Evolutionary conservation across 2,329 filamentous ascomycete genomes (phyloP), one percentile per base, ranked within the genome.

Genomic region (Ciborinia camelliae): DNA sequence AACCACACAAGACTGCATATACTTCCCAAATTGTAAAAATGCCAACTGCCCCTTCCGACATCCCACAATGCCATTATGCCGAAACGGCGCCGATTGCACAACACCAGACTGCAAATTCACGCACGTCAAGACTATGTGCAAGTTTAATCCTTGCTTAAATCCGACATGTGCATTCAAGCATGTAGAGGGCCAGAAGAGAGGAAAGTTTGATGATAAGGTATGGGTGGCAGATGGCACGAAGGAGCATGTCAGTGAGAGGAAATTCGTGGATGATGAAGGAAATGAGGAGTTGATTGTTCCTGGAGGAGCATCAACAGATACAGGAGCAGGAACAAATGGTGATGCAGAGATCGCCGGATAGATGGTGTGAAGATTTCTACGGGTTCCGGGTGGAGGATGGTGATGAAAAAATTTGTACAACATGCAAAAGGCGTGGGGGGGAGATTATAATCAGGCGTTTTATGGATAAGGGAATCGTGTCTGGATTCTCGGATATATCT

Each of bases 1-100:
- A 78, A 84, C 87, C 66, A 90, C 95, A 76, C 87, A 90, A 76
- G 89, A 96, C 73, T 97, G 93, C 85, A 91, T 90, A 74, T 97
- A 92, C 82, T 96, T 86, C 77, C 92, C 93, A 65, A 91, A 96
- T 79, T 97, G 92, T 81, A 89, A 91, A 58, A 97, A 98, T 76
- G 84, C 88, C 10, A 83, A 86, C 71, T 99, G 95, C 75, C 86
- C 90, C 1, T 99, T 97, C 82, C 89, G 89, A 76, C 95, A 99
- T 75, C 92, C 92, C 0, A 85, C 84, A 35, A 91, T 92, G 85
- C 91, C 92, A 8, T 82, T 91, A 30, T 99, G 95, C 80, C 88
- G 91, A 66, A 97, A 97, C 75, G 95, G 95, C 35, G 90, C 89
- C 55, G 91, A 94, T 75, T 99, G 95, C 81, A 88, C 88, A 43